Evolutionary conservation across 2,329 filamentous ascomycete genomes (phyloP).

Genomic region (Periconia macrospinosa): DNA sequence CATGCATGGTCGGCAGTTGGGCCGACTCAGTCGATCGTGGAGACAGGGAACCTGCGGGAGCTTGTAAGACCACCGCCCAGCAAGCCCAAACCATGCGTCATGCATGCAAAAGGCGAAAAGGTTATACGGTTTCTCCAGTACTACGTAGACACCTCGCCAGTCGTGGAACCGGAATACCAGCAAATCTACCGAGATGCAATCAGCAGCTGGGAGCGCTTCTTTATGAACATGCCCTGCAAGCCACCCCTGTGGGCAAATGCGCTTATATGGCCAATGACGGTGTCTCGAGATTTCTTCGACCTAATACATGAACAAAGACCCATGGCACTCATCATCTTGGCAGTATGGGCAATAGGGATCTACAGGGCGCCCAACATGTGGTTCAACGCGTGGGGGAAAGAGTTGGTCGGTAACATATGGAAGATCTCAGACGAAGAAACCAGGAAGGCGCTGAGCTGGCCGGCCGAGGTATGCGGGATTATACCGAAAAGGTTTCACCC

Average conservation of each 20-base stretch:
- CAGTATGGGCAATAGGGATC: conserved; percentile 22
- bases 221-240: conserved; percentile 13
- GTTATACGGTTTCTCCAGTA: conserved; percentile 15
- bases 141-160: conserved; percentile 13
- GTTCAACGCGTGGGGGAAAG: conserved; percentile 22
- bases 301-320: conserved; percentile 14
- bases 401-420: conserved; percentile 15
- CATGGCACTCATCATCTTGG: conserved; percentile 20
- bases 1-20: conserved; percentile 11
- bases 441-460: conserved; percentile 11
- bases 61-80: conserved; percentile 4
- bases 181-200: conserved; percentile 17
- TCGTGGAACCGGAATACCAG: conserved; percentile 9
- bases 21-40: conserved; percentile 5
- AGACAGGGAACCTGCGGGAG: conserved; percentile 11
- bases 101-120: conserved; percentile 12
- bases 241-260: conserved; percentile 19
- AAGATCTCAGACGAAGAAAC: conserved; percentile 13
- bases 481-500: conserved; percentile 11
- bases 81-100: conserved; percentile 5
- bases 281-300: conserved; percentile 15
- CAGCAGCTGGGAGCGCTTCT: conserved; percentile 14
- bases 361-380: conserved; percentile 20
- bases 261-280: conserved; percentile 18
- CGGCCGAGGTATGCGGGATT: conserved; percentile 13